Conservation (phyloP, 2,329 filamentous ascomycete genomes). For the Colletotrichum tropicicola region DNA sequence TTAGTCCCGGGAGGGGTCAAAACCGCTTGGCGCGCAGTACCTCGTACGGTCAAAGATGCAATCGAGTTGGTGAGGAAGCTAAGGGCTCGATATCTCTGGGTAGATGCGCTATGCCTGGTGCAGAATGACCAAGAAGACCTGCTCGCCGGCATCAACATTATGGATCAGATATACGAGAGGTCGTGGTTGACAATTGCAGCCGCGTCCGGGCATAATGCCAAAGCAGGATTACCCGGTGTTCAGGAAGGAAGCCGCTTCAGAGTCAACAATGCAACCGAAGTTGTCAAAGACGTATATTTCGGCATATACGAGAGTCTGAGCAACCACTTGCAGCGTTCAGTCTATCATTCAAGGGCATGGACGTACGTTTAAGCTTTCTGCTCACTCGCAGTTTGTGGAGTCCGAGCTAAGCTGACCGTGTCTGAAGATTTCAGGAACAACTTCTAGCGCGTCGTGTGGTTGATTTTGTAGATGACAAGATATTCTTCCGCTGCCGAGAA, state of each 20-base stretch:
- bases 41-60: neutral
- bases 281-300: neutral
- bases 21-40: neutral
- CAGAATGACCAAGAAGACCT: constrained; percentile 14
- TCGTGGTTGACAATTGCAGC: neutral
- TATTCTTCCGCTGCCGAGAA: neutral
- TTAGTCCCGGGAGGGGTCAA: neutral
- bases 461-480: neutral
- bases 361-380: neutral
- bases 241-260: neutral
- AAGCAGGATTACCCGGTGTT: neutral
- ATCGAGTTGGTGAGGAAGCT: constrained; percentile 6
- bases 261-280: neutral
- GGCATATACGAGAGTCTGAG: neutral
- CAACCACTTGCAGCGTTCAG: accelerated
- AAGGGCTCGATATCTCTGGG: constrained; percentile 22
- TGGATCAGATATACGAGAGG: neutral
- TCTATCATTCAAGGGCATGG: neutral
- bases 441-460: neutral
- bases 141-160: neutral
- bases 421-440: neutral
- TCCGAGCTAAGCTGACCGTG: neutral
- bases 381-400: too few relatives aligned
- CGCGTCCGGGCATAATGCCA: neutral
- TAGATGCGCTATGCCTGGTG: constrained; percentile 24